Percentiles rank a stretch among this genome's conserved stretches.
phyloP scores from a whole-genome alignment of 2,329 filamentous ascomycete genomes.

The Fusarium sp. region DNA sequence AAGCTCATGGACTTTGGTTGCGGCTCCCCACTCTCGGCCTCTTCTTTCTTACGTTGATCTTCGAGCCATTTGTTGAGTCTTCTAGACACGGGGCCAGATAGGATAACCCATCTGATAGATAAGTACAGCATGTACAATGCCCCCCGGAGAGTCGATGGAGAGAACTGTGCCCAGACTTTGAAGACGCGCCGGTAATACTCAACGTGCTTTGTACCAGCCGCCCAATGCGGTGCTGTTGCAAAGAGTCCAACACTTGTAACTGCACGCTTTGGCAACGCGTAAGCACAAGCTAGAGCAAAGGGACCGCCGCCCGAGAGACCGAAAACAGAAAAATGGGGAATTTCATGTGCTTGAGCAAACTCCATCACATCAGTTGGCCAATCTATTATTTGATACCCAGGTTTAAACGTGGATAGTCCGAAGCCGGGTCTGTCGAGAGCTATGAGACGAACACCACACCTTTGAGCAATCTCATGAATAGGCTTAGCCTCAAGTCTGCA shows the following conservation, averaged over 20 bases:
- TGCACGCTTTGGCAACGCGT: conserved; percentile 40
- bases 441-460: conserved; percentile 47
- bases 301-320: conserved; percentile 50
- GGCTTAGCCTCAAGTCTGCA: conserved; percentile 50
- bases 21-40: neutral
- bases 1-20: conserved; percentile 22
- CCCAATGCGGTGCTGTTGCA: conserved; percentile 49
- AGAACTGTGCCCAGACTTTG: conserved; percentile 31
- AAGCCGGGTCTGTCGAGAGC: conserved; percentile 55
- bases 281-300: conserved; percentile 49
- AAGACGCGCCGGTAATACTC: conserved; percentile 33
- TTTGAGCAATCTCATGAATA: conserved; percentile 40
- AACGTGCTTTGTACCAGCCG: conserved; percentile 45
- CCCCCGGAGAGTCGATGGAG: conserved; percentile 34
- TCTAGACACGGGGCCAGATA: neutral
- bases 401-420: conserved; percentile 51
- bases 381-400: conserved; percentile 45
- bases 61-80: conserved; percentile 23
- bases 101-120: conserved; percentile 14
- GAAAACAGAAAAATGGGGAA: conserved; percentile 46
- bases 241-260: conserved; percentile 51
- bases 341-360: conserved; percentile 40
- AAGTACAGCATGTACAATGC: conserved; percentile 9
- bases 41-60: conserved; percentile 5
- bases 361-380: conserved; percentile 47